A percentile compares a stretch with the other conserved stretches of the same genome.
These are phyloP conservation scores for Alliaria petiolata DNA, from an alignment of 345 rosid genomes.

Conservation along the genomic window DNA sequence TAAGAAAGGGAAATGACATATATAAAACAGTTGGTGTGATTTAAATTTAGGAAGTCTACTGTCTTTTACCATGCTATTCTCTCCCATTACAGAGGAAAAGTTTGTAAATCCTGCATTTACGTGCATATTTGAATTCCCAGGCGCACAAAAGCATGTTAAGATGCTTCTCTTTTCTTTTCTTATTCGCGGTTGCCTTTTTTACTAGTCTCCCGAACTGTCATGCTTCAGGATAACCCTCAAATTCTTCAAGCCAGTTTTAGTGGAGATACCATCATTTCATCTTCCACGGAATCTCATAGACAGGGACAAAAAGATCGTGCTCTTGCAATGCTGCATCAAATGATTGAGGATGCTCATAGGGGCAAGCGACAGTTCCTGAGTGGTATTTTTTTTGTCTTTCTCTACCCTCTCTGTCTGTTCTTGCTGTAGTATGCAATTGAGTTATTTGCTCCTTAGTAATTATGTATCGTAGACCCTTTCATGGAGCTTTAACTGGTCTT, in stretches of 20 bases:
- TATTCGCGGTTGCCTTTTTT: not conserved
- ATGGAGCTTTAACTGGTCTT: constrained; percentile 23
- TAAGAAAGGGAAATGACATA: constrained; percentile 7
- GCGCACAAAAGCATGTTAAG: not conserved
- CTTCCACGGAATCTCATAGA: constrained; percentile 62
- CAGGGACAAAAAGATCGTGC: constrained; percentile 89
- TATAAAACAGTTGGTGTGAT: too few species aligned
- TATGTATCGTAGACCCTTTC: constrained; percentile 2
- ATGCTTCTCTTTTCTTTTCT: not conserved
- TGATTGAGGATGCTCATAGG: constrained; percentile 97
- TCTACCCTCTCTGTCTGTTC: not conserved
- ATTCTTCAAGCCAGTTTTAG: constrained; percentile 61
- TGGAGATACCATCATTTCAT: constrained; percentile 57
- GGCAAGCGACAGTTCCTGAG: constrained; percentile 97
- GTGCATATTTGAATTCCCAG: not conserved
- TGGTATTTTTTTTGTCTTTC: constrained; percentile 43
- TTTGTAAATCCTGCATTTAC: not conserved
- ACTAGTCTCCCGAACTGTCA: not conserved
- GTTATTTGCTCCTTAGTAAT: constrained; percentile 15
- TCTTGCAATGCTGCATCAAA: constrained; percentile 85
- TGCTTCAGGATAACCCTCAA: constrained; percentile 61
- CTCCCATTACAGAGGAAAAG: not conserved
- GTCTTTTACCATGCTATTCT: too few species aligned
- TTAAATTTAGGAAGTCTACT: not conserved
- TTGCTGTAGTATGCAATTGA: constrained; percentile 6